Percentiles rank a stretch among this genome's conserved stretches.
These are phyloP conservation scores for Exophiala viscosa DNA, from an alignment of 2,329 filamentous ascomycete genomes.

Conservation along the genomic window DNA sequence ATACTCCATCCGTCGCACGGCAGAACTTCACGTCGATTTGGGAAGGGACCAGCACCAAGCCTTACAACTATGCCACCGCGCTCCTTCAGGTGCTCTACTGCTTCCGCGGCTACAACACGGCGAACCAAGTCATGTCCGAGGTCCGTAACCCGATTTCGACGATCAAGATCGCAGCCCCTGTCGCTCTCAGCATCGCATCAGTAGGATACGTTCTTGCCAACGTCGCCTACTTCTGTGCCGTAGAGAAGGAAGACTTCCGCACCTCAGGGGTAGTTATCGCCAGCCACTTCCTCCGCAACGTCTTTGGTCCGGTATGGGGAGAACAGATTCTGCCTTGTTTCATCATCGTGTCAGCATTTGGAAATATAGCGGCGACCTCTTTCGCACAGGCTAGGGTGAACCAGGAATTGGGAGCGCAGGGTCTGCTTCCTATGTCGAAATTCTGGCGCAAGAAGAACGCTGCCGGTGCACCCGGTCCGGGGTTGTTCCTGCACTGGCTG, in stretches of 20 bases:
- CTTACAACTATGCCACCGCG: constrained; percentile 39
- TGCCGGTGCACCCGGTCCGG: constrained; percentile 60
- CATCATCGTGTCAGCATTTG: constrained; percentile 53
- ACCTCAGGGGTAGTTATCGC: constrained; percentile 54
- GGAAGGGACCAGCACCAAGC: constrained; percentile 33
- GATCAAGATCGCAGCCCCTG: constrained; percentile 53
- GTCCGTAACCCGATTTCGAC: constrained; percentile 55
- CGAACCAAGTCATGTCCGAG: constrained; percentile 57
- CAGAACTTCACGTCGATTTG: constrained; percentile 33
- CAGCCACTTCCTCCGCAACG: constrained; percentile 55
- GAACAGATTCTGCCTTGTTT: constrained; percentile 44
- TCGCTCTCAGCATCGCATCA: constrained; percentile 52
- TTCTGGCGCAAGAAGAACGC: constrained; percentile 68
- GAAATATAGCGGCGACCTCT: constrained; percentile 57
- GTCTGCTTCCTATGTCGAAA: constrained; percentile 60
- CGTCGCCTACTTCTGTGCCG: constrained; percentile 57
- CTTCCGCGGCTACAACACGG: constrained; percentile 54
- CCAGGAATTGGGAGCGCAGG: constrained; percentile 65
- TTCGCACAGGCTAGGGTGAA: constrained; percentile 54
- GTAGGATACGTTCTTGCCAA: constrained; percentile 57
- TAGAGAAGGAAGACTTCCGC: constrained; percentile 54
- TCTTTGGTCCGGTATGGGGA: constrained; percentile 44
- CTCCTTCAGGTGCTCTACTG: constrained; percentile 54
- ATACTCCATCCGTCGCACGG: constrained; percentile 5
- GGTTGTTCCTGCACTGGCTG: constrained; percentile 61